Evolutionary conservation across 306 rosid genomes (phyloP).

Genomic region (Aeschynomene evenia): DNA sequence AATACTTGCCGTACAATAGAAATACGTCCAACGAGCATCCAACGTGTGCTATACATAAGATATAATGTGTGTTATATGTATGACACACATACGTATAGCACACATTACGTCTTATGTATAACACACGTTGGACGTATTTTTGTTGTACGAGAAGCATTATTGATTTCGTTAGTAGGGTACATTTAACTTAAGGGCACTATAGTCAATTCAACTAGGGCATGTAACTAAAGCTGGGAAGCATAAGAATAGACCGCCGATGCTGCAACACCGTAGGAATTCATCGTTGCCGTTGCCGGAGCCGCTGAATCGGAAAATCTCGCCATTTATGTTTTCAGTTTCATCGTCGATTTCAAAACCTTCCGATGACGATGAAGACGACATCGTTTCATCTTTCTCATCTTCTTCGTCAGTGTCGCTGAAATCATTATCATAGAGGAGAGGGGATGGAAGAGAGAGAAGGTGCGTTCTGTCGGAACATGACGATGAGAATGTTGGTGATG

Average conservation of each 20-base stretch:
- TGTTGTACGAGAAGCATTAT: too few relatives aligned
- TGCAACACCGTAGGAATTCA: slow-evolving; percentile 34
- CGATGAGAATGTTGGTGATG: slow-evolving; percentile 35
- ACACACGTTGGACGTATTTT: too few relatives aligned
- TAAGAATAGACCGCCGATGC: slow-evolving; percentile 49
- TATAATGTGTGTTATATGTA: too few relatives aligned
- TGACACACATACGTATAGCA: too few relatives aligned
- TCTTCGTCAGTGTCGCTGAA: slow-evolving; percentile 22
- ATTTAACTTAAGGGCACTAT: too few relatives aligned
- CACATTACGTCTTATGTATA: too few relatives aligned
- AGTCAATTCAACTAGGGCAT: too few relatives aligned
- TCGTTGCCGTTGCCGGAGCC: slow-evolving; percentile 37
- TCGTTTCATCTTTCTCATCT: slow-evolving; percentile 31
- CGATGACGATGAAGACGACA: background rate
- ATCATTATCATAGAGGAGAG: slow-evolving; percentile 33
- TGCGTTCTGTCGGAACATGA: slow-evolving; percentile 13
- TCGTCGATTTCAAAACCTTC: slow-evolving; percentile 33
- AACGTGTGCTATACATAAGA: too few relatives aligned
- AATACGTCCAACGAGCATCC: too few relatives aligned
- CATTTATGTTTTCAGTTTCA: background rate
- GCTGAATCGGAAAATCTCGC: slow-evolving; percentile 40
- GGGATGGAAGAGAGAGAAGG: slow-evolving; percentile 31
- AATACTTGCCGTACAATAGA: too few relatives aligned
- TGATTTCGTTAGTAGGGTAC: too few relatives aligned
- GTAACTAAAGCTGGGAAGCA: too few relatives aligned